A percentile compares a stretch with the other conserved stretches of the same genome.
phyloP scores from a whole-genome alignment of 768 basidiomycete species.

The Russula virescens region DNA sequence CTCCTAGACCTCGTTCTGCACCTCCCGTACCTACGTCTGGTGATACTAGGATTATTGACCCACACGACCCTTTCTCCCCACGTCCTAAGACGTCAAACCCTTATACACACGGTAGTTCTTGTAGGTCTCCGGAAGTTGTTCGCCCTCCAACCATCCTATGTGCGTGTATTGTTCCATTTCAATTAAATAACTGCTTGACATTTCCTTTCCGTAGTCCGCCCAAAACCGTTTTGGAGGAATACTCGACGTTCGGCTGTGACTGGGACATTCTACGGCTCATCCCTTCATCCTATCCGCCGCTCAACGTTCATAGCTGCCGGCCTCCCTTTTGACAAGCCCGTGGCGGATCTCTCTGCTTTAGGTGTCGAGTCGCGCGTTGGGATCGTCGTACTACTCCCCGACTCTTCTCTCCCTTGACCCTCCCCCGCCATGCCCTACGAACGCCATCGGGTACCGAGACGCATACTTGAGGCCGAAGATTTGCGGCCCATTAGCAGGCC shows the following conservation, averaged over 20 bases:
- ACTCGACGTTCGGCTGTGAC: constrained; percentile 67
- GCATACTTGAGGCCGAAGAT: neutral
- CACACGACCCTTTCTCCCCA: neutral
- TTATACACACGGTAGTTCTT: neutral
- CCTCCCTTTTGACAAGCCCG: constrained; percentile 56
- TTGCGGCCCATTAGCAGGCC: constrained; percentile 1
- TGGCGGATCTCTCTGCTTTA: constrained; percentile 34
- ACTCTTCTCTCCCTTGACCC: neutral
- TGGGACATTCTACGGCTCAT: constrained; percentile 64
- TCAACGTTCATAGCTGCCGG: constrained; percentile 78
- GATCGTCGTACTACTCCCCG: constrained; percentile 25
- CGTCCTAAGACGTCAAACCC: neutral
- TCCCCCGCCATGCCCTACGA: neutral
- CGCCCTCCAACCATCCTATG: constrained; percentile 61
- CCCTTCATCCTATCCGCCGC: constrained; percentile 66
- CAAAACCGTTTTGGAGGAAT: constrained; percentile 76
- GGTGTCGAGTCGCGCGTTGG: constrained; percentile 32
- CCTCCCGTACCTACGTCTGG: neutral
- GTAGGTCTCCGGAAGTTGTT: constrained; percentile 36
- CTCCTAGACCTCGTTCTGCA: constrained; percentile 2
- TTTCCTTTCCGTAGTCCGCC: constrained; percentile 49
- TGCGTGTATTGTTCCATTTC: constrained; percentile 34
- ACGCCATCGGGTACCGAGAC: neutral
- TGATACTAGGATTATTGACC: neutral
- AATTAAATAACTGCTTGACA: neutral